These are phyloP conservation scores for Nosema muscidifuracis DNA, from an alignment of 371 early-diverging fungal genomes.

Conservation along the genomic window DNA sequence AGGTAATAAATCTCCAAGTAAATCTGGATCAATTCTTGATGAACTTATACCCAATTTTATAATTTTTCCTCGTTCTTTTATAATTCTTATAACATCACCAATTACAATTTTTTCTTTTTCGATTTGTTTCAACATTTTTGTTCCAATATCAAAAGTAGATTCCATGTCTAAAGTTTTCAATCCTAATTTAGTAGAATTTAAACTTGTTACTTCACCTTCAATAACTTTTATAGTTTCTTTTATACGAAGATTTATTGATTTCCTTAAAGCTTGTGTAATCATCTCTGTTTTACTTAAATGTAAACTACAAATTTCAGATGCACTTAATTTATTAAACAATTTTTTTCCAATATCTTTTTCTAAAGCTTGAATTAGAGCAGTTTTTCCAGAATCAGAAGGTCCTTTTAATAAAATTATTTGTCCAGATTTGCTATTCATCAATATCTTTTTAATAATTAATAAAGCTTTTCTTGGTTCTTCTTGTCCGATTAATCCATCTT, in stretches of 20 bases:
- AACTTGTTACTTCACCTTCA: conserved; percentile 93
- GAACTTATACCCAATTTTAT: conserved; percentile 87
- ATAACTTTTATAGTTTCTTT: conserved; percentile 92
- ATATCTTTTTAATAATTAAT: conserved; percentile 68
- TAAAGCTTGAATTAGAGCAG: conserved; percentile 72
- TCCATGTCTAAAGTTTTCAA: conserved; percentile 99
- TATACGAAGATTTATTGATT: conserved; percentile 86
- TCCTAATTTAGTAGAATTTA: conserved; percentile 83
- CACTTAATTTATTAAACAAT: conserved; percentile 86
- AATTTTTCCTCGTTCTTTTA: conserved; percentile 93
- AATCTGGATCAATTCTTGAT: conserved; percentile 80
- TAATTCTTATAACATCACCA: conserved; percentile 89
- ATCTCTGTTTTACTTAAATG: conserved; percentile 96
- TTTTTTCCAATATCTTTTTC: conserved; percentile 76
- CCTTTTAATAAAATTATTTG: conserved; percentile 87
- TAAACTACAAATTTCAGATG: conserved; percentile 87
- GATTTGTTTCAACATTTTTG: conserved; percentile 88
- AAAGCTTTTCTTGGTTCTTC: conserved; percentile 83
- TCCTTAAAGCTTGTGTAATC: conserved; percentile 88
- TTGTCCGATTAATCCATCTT: conserved; percentile 90
- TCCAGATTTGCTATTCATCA: conserved; percentile 69
- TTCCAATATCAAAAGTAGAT: conserved; percentile 91
- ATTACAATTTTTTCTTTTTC: conserved; percentile 90
- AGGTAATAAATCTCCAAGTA: conserved; percentile 77
- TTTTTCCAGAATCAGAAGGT: conserved; percentile 81